phyloP scores from a whole-genome alignment of 2,329 filamentous ascomycete genomes.

The Ceratocystis papillata region DNA sequence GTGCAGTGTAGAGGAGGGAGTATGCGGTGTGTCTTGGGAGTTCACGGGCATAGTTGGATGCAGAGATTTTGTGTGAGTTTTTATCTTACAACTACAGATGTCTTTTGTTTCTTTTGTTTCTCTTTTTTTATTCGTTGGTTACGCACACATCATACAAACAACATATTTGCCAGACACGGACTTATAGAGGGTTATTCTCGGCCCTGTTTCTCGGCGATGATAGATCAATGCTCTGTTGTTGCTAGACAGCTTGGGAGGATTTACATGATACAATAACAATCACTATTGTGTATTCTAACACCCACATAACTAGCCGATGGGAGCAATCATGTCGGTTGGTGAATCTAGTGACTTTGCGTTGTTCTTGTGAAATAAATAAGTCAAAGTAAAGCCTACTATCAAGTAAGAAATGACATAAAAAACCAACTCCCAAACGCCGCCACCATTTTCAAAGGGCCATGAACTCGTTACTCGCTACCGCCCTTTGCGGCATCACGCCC shows the following conservation, averaged over 20 bases:
- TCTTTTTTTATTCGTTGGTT: not conserved
- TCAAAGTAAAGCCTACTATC: not conserved
- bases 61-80: not conserved
- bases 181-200: not conserved
- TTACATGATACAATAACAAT: constrained; percentile 1
- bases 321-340: not conserved
- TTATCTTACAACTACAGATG: not conserved
- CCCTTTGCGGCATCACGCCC: not conserved
- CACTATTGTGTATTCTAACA: not conserved
- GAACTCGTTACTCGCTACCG: not conserved
- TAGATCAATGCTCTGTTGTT: not conserved
- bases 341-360: not conserved
- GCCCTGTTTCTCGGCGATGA: not conserved
- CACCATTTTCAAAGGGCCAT: not conserved
- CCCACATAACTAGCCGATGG: not conserved
- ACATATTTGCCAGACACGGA: not conserved
- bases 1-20: not conserved
- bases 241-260: not conserved
- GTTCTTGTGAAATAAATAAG: not conserved
- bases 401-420: not conserved
- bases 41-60: not conserved
- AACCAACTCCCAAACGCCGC: constrained; percentile 13
- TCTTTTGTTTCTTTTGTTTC: not conserved
- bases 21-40: not conserved
- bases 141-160: not conserved